Evolutionary conservation across 192 early-diverging fungal genomes (phyloP).

Genomic region (Coemansia biformis): DNA sequence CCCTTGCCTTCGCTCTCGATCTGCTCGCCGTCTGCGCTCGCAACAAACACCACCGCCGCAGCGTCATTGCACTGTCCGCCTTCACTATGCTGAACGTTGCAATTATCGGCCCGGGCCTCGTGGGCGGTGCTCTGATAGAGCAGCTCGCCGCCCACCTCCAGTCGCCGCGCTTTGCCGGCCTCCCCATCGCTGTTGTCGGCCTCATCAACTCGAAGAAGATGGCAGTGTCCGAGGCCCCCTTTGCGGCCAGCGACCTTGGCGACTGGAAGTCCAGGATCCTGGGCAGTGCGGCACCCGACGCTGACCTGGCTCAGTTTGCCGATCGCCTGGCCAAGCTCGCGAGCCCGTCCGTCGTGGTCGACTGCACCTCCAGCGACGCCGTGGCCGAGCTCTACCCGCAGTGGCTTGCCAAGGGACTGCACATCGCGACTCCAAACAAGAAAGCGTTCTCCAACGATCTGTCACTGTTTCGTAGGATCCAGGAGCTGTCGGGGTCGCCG

Average conservation of each 20-base stretch:
- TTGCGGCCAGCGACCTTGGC: constrained; percentile 44
- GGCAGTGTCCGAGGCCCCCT: constrained; percentile 53
- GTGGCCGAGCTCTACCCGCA: constrained; percentile 77
- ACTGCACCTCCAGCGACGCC: constrained; percentile 82
- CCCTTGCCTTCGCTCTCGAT: constrained; percentile 26
- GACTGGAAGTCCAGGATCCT: constrained; percentile 52
- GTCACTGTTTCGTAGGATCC: constrained; percentile 69
- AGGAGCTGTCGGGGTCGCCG: constrained; percentile 44
- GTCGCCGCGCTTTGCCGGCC: constrained; percentile 41
- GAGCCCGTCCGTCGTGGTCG: constrained; percentile 70
- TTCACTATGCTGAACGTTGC: constrained; percentile 70
- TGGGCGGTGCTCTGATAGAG: constrained; percentile 82
- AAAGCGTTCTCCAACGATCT: constrained; percentile 83
- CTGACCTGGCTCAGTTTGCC: constrained; percentile 55
- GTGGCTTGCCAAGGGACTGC: constrained; percentile 74
- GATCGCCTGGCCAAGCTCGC: constrained; percentile 50
- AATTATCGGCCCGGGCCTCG: constrained; percentile 91
- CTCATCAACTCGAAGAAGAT: constrained; percentile 73
- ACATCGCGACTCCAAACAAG: constrained; percentile 97
- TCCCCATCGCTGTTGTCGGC: constrained; percentile 66
- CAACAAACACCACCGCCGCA: too few species aligned
- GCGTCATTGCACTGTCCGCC: too few species aligned
- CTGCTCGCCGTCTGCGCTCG: too few species aligned
- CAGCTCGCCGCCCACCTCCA: constrained; percentile 63
- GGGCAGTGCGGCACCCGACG: constrained; percentile 24